A percentile compares a stretch with the other conserved stretches of the same genome.
Evolutionary conservation across 108 stramenopile genomes (phyloP).

Genomic region (Cyclotella kingstonii): DNA sequence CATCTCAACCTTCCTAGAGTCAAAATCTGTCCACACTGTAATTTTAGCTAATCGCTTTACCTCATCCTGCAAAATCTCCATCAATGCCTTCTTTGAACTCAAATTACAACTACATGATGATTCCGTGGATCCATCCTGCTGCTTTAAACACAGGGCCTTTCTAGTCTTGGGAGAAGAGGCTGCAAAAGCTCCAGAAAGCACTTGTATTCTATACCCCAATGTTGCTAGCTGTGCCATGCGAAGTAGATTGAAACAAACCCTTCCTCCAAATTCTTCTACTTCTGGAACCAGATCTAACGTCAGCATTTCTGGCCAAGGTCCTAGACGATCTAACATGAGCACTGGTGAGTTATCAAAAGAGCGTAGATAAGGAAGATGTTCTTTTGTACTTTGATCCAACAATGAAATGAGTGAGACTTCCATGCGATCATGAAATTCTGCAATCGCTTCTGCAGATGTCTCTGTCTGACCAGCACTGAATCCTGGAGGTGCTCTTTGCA

Average conservation of each 20-base stretch:
- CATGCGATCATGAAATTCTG: slow-evolving; percentile 34
- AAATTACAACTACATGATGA: slow-evolving; percentile 30
- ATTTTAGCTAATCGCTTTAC: slow-evolving; percentile 60
- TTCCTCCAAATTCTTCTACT: slow-evolving; percentile 74
- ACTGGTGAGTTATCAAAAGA: slow-evolving; percentile 64
- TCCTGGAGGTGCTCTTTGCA: slow-evolving; percentile 39
- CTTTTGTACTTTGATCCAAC: slow-evolving; percentile 31
- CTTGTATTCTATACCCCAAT: slow-evolving; percentile 56
- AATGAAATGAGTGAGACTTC: slow-evolving; percentile 39
- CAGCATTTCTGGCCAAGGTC: slow-evolving; percentile 54
- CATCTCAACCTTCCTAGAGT: not conserved
- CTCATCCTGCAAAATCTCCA: slow-evolving; percentile 60
- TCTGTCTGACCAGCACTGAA: slow-evolving; percentile 27
- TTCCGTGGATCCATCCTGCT: slow-evolving; percentile 5
- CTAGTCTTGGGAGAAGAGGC: slow-evolving; percentile 50
- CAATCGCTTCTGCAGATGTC: slow-evolving; percentile 27
- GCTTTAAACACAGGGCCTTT: slow-evolving; percentile 22
- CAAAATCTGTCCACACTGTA: slow-evolving; percentile 43
- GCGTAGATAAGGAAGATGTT: slow-evolving; percentile 32
- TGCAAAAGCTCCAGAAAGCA: slow-evolving; percentile 70
- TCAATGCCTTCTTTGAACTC: slow-evolving; percentile 38
- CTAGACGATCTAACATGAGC: slow-evolving; percentile 69
- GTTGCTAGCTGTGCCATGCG: slow-evolving; percentile 68
- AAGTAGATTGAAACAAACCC: slow-evolving; percentile 64
- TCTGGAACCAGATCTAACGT: slow-evolving; percentile 63